Evolutionary conservation across 2,329 filamentous ascomycete species (phyloP).

Genomic region (Boeremia exigua): DNA sequence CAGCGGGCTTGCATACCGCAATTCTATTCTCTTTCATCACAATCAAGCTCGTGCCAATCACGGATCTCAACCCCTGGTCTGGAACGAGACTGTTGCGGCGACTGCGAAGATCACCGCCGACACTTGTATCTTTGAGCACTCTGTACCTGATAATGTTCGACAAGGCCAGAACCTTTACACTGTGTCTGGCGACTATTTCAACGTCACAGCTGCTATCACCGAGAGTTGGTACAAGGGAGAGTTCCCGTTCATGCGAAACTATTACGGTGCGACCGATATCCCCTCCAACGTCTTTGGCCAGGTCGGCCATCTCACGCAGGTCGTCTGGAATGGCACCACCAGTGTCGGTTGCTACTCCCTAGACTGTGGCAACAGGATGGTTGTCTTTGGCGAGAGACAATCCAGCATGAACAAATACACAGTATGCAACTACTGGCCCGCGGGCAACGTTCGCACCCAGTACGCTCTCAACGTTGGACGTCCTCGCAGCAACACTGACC

Average conservation of each 20-base stretch:
- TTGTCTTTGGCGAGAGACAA: constrained; percentile 17
- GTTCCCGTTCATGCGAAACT: constrained; percentile 61
- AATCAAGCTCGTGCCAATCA: constrained; percentile 88
- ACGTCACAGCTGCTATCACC: constrained; percentile 72
- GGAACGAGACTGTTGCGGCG: constrained; percentile 66
- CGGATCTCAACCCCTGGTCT: constrained; percentile 68
- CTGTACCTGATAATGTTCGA: constrained; percentile 41
- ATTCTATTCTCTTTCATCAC: constrained; percentile 69
- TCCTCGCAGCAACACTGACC: constrained; percentile 39
- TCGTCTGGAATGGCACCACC: constrained; percentile 48
- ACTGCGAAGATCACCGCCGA: constrained; percentile 73
- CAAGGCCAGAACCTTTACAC: constrained; percentile 96
- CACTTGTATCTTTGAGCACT: constrained; percentile 75
- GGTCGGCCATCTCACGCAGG: constrained; percentile 46
- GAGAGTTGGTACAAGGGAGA: constrained; percentile 91
- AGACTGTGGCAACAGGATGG: constrained; percentile 39
- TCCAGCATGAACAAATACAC: constrained; percentile 56
- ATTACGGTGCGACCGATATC: constrained; percentile 63
- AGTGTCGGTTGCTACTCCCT: constrained; percentile 46
- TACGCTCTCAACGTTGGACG: constrained; percentile 60
- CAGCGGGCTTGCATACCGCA: constrained; percentile 35
- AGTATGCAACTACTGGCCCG: constrained; percentile 84
- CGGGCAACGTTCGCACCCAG: constrained; percentile 64
- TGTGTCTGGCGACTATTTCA: constrained; percentile 58
- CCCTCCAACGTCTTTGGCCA: constrained; percentile 55